Percentiles rank a stretch among this genome's conserved stretches.
These are phyloP conservation scores for Penicillium frequentans DNA, from an alignment of 2,329 filamentous ascomycete genomes.

Conservation along the genomic window DNA sequence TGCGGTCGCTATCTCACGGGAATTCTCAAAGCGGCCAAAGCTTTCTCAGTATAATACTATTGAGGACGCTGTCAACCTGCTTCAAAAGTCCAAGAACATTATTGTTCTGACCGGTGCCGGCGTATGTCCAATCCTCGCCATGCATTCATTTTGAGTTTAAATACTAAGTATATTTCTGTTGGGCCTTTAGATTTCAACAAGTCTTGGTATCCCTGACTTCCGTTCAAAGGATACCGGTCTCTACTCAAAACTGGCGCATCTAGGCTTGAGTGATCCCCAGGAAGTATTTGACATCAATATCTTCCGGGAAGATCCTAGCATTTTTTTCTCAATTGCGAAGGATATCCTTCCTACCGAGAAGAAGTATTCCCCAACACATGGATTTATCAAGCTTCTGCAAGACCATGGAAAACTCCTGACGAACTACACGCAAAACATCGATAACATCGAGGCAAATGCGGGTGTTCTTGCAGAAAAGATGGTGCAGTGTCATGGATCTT, in stretches of 20 bases:
- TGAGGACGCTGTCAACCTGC: constrained; percentile 78
- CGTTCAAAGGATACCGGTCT: constrained; percentile 89
- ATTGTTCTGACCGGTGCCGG: constrained; percentile 93
- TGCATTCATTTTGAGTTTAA: neutral
- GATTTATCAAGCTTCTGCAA: constrained; percentile 87
- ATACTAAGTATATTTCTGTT: neutral
- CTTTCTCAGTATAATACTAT: constrained; percentile 78
- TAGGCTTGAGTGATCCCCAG: constrained; percentile 80
- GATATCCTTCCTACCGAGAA: constrained; percentile 82
- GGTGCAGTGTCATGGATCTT: constrained; percentile 95
- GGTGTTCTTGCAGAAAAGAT: constrained; percentile 79
- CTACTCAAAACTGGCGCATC: constrained; percentile 78
- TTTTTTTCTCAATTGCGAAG: constrained; percentile 89
- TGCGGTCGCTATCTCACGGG: constrained; percentile 73
- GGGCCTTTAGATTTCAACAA: constrained; percentile 72
- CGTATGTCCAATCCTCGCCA: constrained; percentile 33
- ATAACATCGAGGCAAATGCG: constrained; percentile 87
- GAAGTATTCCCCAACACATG: constrained; percentile 86
- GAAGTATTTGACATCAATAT: constrained; percentile 91
- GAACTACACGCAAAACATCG: constrained; percentile 98
- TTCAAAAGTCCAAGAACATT: constrained; percentile 76
- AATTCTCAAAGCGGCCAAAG: constrained; percentile 79
- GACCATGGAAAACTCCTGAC: constrained; percentile 86
- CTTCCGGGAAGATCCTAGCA: constrained; percentile 80
- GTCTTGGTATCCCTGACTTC: constrained; percentile 94